Evolutionary conservation across 139 green algal genomes (phyloP).

Genomic region (Trebouxia sp.): DNA sequence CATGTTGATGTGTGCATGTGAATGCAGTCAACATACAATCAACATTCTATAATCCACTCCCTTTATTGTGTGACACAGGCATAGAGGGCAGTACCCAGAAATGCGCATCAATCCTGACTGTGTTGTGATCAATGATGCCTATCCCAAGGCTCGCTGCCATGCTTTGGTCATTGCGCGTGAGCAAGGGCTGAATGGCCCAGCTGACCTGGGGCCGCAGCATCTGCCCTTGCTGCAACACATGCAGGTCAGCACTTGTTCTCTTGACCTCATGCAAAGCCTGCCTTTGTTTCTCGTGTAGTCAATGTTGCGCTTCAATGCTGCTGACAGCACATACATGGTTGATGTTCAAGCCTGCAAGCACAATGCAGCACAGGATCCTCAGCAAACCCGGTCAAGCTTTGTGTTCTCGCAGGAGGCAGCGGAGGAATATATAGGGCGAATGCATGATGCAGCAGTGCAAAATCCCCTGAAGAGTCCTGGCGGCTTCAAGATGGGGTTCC

Average conservation of each 20-base stretch:
- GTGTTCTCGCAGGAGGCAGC: not conserved
- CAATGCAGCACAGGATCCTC: not conserved
- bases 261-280: no score
- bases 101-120: conserved; percentile 20
- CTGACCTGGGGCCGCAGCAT: conserved; percentile 11
- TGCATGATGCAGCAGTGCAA: not conserved
- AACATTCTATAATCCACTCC: no score
- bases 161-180: conserved; percentile 19
- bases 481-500: conserved; percentile 78
- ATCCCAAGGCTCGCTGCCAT: conserved; percentile 29
- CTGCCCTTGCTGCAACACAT: conserved; percentile 25
- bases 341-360: no score
- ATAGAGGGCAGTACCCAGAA: not conserved
- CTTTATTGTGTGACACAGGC: not conserved
- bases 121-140: conserved; percentile 30
- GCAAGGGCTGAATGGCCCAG: not conserved
- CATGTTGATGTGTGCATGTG: no score
- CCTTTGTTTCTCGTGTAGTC: no score
- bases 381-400: no score
- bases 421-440: not conserved
- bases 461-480: not conserved
- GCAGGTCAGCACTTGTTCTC: no score
- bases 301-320: no score
- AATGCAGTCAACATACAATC: no score
- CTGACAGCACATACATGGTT: no score